Evolutionary conservation across 495 filamentous ascomycete genomes (phyloP), one percentile per base, ranked within the genome.

Genomic region (Glarea lozoyensis): DNA sequence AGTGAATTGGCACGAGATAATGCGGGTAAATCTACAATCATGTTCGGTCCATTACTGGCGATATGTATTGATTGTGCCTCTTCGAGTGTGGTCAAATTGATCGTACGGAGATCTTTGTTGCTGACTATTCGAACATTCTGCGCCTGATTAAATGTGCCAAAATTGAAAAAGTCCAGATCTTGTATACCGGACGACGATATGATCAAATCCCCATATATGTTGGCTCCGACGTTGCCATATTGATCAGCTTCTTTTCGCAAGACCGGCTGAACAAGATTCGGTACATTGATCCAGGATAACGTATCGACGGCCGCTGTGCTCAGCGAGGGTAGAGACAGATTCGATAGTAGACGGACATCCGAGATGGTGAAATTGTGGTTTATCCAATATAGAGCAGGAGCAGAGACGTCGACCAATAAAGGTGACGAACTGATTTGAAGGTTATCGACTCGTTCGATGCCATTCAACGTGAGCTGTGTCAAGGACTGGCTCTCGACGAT

Each of bases 331-430:
- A 43, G 16, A 2, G 4, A 13, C 29, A 43, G 40, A 19, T 15
- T 35, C 19, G 40, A 12, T 12, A 43, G 40, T 3, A 33, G 13
- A 3, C 29, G 40, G 1, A 43, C 29, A 20, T 22, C 24, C 15
- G 40, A 43, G 29, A 43, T 15, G 27, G 40, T 43, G 19, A 43
- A 22, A 16, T 43, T 43, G 11, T n/a, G 2, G 6, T 27, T 19
- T 12, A 29, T 31, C 23, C 16, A 18, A 2, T 18, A 24, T 12
- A 43, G 29, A 16, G 15, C 17, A 10, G 40, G 40, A 2, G 40
- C 40, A 15, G 40, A 33, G 40, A 43, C 19, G 16, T 16, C 13
- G 13, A 10, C 13, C 16, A 43, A 30, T 30, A 12, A 18, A 44
- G 3, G 11, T 29, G 20, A 44, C 21, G 33, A 37, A 17, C 20